Base-by-base conservation (phyloP, 2,329 filamentous ascomycete species). In the Alternaria hordeiaustralica region DNA sequence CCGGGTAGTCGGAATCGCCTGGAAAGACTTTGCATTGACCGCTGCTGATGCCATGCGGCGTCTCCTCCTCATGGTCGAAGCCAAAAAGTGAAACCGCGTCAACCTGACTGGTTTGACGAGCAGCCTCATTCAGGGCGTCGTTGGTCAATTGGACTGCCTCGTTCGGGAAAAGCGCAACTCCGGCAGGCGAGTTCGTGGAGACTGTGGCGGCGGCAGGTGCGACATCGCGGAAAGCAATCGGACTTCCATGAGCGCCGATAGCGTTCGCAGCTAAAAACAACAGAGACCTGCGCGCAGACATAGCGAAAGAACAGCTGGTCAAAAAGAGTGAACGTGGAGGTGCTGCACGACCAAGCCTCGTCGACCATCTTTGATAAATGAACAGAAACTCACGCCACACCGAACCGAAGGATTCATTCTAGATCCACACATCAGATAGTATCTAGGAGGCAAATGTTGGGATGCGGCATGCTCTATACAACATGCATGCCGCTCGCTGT, bases 61-160 rank as follows among this genome's bases (percentile, higher is more conserved):
- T 43, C 7, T 44, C 45, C 43, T 54, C 55, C n/a, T 20, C 58
- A 10, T 51, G 43, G 3, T 61, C 62, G 18, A 69, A 86, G 78
- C 23, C 84, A 82, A 50, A 54, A 10, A 67, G 26, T 2, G 57
- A 54, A 25, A 28, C 15, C 5, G 66, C 25, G 15, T 70, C 54
- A 8, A 59, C 46, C 10, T 41, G 46, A 11, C 57, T 58, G 3
- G 25, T 41, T 15, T 66, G 55, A 12, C 47, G 44, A 7, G 43
- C 47, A 25, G 60, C 43, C 13, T 18, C 20, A 13, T 57, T 46
- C 36, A 69, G 26, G 2, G 60, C 59, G 7, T 41, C 55, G 13
- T 71, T 59, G 12, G 68, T 71, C 26, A 71, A 30, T 55, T 71
- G 69, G 11, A 66, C n/a, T 51, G 59, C 49, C 51, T 71, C 69